These are phyloP conservation scores for Iris macrosiphon DNA, from an alignment of 106 monocot species.

Conservation along the genomic window DNA sequence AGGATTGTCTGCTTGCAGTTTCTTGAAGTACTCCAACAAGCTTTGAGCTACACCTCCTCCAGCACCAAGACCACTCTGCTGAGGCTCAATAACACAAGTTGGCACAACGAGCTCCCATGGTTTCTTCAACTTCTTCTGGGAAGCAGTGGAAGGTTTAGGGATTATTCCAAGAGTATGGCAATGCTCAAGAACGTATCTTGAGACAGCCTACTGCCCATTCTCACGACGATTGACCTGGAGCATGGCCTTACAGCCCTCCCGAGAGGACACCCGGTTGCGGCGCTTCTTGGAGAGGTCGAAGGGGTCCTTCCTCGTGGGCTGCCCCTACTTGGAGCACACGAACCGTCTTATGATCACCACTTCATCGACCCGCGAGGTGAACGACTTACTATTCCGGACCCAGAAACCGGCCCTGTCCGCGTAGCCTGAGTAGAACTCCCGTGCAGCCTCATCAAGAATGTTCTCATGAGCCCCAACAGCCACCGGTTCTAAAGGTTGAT, in stretches of 20 bases:
- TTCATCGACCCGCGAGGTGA: constrained; percentile 72
- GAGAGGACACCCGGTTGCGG: constrained; percentile 59
- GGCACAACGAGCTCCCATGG: constrained; percentile 63
- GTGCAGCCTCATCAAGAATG: constrained; percentile 71
- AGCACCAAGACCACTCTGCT: constrained; percentile 60
- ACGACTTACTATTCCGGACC: constrained; percentile 77
- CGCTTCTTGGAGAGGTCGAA: constrained; percentile 69
- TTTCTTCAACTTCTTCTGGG: constrained; percentile 56
- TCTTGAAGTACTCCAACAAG: constrained; percentile 86
- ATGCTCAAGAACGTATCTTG: constrained; percentile 54
- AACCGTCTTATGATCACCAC: constrained; percentile 80
- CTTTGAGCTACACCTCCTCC: constrained; percentile 83
- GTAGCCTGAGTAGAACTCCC: constrained; percentile 56
- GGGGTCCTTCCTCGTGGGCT: constrained; percentile 69
- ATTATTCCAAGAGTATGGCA: constrained; percentile 50
- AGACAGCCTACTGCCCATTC: constrained; percentile 54
- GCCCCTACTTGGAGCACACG: constrained; percentile 78
- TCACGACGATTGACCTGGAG: constrained; percentile 82
- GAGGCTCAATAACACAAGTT: constrained; percentile 2
- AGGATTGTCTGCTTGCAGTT: constrained; percentile 92
- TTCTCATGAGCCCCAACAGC: no score
- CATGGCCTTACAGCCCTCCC: constrained; percentile 94
- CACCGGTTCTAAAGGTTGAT: no score
- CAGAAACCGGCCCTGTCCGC: constrained; percentile 60
- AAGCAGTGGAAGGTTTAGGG: constrained; percentile 20